Percentiles rank a stretch among this genome's conserved stretches.
These are phyloP conservation scores for Lactarius evosmus DNA, from an alignment of 768 basidiomycete species.

Conservation along the genomic window DNA sequence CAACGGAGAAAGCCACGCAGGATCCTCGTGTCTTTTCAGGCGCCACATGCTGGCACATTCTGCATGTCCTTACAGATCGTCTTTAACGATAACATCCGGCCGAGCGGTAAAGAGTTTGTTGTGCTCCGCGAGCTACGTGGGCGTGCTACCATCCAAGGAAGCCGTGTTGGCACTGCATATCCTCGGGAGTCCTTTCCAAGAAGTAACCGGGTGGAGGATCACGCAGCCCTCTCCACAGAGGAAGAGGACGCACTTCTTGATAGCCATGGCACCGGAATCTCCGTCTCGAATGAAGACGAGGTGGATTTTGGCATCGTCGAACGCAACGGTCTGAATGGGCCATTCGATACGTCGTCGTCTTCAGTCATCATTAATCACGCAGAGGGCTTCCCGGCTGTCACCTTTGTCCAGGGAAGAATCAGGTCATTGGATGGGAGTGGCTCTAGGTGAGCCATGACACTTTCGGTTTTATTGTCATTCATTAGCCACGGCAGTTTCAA, in stretches of 20 bases:
- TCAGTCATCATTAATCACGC: conserved; percentile 25
- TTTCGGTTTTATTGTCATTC: neutral
- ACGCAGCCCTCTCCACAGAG: neutral
- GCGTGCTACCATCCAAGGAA: neutral
- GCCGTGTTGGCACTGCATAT: neutral
- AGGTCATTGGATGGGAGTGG: neutral
- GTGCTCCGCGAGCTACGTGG: conserved; percentile 14
- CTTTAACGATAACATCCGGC: neutral
- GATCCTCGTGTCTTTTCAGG: conserved; percentile 8
- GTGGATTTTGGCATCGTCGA: conserved; percentile 54
- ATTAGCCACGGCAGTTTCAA: conserved; percentile 9
- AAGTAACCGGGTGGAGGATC: neutral
- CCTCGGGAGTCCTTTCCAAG: neutral
- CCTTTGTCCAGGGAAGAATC: conserved; percentile 18
- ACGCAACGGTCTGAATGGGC: conserved; percentile 30
- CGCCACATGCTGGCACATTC: conserved; percentile 2
- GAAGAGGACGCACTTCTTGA: conserved; percentile 33
- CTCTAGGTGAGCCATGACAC: conserved; percentile 8
- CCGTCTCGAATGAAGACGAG: conserved; percentile 33
- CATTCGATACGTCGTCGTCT: conserved; percentile 7
- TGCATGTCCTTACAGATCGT: neutral
- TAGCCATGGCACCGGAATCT: conserved; percentile 48
- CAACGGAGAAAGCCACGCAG: neutral
- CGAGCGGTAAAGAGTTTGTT: neutral
- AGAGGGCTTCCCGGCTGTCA: conserved; percentile 13